phyloP scores from a whole-genome alignment of 2,329 filamentous ascomycete species.

The Beauveria sp. region DNA sequence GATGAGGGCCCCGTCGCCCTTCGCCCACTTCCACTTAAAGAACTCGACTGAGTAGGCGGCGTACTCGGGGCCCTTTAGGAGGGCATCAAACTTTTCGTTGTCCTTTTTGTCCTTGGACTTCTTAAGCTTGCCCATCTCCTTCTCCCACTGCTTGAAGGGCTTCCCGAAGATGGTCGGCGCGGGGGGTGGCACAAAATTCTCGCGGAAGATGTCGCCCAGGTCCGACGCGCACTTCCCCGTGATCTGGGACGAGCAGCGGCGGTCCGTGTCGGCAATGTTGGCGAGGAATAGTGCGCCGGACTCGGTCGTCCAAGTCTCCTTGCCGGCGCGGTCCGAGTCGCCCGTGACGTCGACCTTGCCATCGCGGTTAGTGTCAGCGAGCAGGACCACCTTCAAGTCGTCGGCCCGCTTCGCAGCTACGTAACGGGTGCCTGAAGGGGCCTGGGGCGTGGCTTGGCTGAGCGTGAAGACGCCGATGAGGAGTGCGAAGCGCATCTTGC shows the following conservation, averaged over 20 bases:
- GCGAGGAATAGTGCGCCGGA: conserved; percentile 28
- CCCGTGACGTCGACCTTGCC: conserved; percentile 17
- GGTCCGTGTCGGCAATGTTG: conserved; percentile 27
- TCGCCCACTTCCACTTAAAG: too few relatives aligned
- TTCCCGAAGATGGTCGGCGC: too few relatives aligned
- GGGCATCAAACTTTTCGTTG: too few relatives aligned
- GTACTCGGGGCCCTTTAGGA: too few relatives aligned
- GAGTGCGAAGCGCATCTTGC: not conserved
- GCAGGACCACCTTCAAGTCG: not conserved
- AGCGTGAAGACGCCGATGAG: not conserved
- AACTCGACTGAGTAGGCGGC: too few relatives aligned
- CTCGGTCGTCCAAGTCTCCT: conserved; percentile 17
- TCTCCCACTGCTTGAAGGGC: too few relatives aligned
- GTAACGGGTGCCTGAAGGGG: not conserved
- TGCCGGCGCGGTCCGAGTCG: conserved; percentile 17
- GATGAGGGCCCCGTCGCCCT: too few relatives aligned
- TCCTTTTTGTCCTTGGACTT: too few relatives aligned
- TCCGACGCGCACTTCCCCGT: conserved; percentile 17
- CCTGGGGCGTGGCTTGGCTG: not conserved
- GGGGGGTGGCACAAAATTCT: too few relatives aligned
- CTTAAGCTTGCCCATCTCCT: too few relatives aligned
- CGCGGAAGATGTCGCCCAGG: too few relatives aligned
- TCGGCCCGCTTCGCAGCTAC: not conserved
- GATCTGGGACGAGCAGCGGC: conserved; percentile 21
- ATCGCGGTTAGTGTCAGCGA: conserved; percentile 30